Evolutionary conservation across 2,329 filamentous ascomycete genomes (phyloP).

Genomic region (Thielaviopsis ethacetica): DNA sequence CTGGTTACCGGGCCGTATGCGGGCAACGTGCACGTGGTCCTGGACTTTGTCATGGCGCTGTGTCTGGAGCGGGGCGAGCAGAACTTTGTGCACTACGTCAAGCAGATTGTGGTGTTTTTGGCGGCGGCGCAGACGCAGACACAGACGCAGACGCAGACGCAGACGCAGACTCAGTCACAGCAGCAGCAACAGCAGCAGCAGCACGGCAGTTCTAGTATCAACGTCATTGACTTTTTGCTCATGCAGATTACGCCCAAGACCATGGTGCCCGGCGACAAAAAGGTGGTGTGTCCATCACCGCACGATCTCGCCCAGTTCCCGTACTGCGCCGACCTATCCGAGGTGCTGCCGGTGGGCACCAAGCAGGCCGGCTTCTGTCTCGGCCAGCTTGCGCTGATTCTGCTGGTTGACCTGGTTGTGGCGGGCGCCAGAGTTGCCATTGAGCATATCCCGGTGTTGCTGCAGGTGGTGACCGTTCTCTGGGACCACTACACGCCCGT

Average conservation of each 20-base stretch:
- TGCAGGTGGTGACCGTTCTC: conserved; percentile 82
- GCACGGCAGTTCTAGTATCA: conserved; percentile 54
- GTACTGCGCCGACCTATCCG: conserved; percentile 73
- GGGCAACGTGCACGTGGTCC: conserved; percentile 82
- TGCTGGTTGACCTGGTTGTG: conserved; percentile 92
- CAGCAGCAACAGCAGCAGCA: no score
- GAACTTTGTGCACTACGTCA: conserved; percentile 95
- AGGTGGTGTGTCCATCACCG: conserved; percentile 49
- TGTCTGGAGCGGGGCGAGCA: conserved; percentile 90
- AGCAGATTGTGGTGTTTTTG: conserved; percentile 93
- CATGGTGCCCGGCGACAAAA: conserved; percentile 89
- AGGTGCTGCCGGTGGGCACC: conserved; percentile 70
- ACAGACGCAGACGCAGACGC: no score
- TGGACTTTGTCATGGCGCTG: conserved; percentile 91
- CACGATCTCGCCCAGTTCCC: conserved; percentile 61
- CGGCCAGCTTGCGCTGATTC: conserved; percentile 80
- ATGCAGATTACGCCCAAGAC: conserved; percentile 84
- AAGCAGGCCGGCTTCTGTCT: conserved; percentile 85
- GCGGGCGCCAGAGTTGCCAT: conserved; percentile 66
- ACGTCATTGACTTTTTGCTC: conserved; percentile 85
- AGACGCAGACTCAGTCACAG: neutral
- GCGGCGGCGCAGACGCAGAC: conserved; percentile 31
- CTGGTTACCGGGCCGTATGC: conserved; percentile 82
- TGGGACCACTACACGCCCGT: conserved; percentile 96
- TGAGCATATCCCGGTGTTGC: conserved; percentile 67